Conservation (phyloP, 768 basidiomycete genomes). For the Leccinum ochraceum region DNA sequence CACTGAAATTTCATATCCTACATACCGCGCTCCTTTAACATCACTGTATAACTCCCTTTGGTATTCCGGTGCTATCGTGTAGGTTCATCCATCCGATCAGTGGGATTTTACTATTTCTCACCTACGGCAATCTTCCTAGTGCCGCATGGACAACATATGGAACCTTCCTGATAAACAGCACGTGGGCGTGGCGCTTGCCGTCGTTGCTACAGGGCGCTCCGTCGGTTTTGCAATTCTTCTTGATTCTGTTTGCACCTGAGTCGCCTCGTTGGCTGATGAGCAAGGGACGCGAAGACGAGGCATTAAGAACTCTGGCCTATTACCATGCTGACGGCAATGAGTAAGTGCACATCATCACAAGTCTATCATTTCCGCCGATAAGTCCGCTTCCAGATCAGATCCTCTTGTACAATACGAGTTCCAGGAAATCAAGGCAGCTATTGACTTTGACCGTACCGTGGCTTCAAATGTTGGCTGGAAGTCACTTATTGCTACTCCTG, state of each 20-base stretch:
- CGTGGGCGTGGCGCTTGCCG: conserved; percentile 85
- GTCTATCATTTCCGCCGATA: neutral
- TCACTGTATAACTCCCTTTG: conserved; percentile 83
- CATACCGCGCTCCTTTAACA: conserved; percentile 77
- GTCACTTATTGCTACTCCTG: conserved; percentile 61
- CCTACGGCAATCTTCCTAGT: conserved; percentile 28
- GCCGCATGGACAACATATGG: conserved; percentile 88
- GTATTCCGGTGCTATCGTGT: conserved; percentile 83
- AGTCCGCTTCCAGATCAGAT: conserved; percentile 44
- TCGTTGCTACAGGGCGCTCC: conserved; percentile 72
- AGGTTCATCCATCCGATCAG: conserved; percentile 25
- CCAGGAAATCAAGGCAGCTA: conserved; percentile 77
- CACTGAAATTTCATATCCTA: conserved; percentile 83
- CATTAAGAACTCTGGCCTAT: conserved; percentile 69
- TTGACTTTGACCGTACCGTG: conserved; percentile 65
- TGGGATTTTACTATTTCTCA: neutral
- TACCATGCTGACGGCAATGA: conserved; percentile 80
- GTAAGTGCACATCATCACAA: conserved; percentile 32
- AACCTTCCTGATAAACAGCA: conserved; percentile 64
- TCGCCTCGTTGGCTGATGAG: conserved; percentile 82
- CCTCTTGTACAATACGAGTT: conserved; percentile 73
- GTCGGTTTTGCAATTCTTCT: conserved; percentile 60
- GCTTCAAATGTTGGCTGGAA: conserved; percentile 66
- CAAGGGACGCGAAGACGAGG: conserved; percentile 72
- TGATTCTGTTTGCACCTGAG: conserved; percentile 76